Conservation (phyloP, 768 basidiomycete species). For the Fomitopsis serialis region DNA sequence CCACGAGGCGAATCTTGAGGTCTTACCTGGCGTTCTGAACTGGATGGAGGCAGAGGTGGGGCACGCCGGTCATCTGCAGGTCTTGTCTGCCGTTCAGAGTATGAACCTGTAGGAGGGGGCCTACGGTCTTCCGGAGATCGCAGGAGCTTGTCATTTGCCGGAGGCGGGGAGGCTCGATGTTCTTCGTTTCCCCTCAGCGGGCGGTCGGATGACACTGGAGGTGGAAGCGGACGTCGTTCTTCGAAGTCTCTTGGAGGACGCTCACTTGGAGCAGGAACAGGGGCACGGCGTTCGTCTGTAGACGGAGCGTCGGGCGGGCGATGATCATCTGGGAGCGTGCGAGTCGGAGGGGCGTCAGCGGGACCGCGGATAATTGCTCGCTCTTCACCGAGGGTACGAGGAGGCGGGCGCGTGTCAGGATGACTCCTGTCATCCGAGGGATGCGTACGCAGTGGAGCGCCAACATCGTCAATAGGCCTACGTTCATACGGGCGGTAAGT, state of each 20-base stretch:
- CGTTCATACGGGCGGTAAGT: constrained; percentile 31
- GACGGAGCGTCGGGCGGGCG: constrained; percentile 2
- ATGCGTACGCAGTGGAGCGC: constrained; percentile 19
- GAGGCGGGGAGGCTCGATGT: constrained; percentile 7
- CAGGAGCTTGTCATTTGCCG: constrained; percentile 2
- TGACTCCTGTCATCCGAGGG: constrained; percentile 22
- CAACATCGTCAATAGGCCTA: constrained; percentile 20
- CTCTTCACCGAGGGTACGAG: constrained; percentile 14
- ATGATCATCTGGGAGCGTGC: constrained; percentile 4
- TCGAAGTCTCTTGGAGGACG: background rate
- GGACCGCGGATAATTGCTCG: constrained; percentile 12
- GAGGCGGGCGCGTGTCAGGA: constrained; percentile 6
- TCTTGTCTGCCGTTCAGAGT: constrained; percentile 1
- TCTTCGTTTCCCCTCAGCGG: constrained; percentile 9
- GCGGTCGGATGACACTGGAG: constrained; percentile 5
- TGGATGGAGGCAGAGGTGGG: background rate
- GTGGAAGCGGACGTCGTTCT: constrained; percentile 6
- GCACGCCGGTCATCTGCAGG: background rate
- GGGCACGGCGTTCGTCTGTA: constrained; percentile 9
- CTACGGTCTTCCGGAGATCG: constrained; percentile 10
- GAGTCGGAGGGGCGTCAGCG: background rate
- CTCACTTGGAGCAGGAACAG: constrained; percentile 1
- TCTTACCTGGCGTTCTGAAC: background rate
- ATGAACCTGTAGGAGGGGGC: constrained; percentile 1
- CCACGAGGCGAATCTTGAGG: background rate